Evolutionary conservation across 176 grass and related monocot species (phyloP), one percentile per base, ranked within the genome.

Genomic region (Eragrostis nindensis): DNA sequence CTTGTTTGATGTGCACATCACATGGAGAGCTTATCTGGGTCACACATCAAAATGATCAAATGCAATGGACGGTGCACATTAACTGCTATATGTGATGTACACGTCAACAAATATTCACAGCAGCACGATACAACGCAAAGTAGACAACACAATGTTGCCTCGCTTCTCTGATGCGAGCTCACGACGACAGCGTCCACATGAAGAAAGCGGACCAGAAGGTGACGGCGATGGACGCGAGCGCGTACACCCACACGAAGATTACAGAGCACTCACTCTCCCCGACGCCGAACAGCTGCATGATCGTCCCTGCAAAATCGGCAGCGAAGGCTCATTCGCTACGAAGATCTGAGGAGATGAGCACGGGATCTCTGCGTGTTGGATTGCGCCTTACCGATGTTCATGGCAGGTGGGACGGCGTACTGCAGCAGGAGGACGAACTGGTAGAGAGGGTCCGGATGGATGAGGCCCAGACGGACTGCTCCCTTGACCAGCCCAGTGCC

Each of bases 381-480:
- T 40, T n/a, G n/a, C 30, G 42, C 3, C 39, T 69, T 56, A 95
- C 96, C 90, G 15, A 98, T 93, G 88, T 98, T 98, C 92, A 98
- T 88, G 9, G 92, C 92, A 11, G 95, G 92, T 0, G 92, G 95
- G 55, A 95, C 88, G 30, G 88, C 92, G 71, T 94, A 91, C 67
- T 98, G 96, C 68, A 98, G 79, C 47, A 91, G 78, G 68, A 98
- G 92, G 84, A 98, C 56, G 75, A 98, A 98, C 68, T 93, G 96
- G 79, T 98, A 95, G 6, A 95, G 77, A 8, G 92, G 96, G 63
- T 93, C 90, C 2, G 90, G 66, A 44, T 63, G 77, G 68, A 98
- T 53, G 71, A 98, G 76, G 67, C 96, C 92, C 0, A 93, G 39
- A 3, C 8, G 70, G 47, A 93, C 79, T 0, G 92, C 90, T 11